A percentile compares a stretch with the other conserved stretches of the same genome.
These are phyloP conservation scores for Nicotiana noctiflora DNA, from an alignment of 257 asterid species.

Conservation along the genomic window DNA sequence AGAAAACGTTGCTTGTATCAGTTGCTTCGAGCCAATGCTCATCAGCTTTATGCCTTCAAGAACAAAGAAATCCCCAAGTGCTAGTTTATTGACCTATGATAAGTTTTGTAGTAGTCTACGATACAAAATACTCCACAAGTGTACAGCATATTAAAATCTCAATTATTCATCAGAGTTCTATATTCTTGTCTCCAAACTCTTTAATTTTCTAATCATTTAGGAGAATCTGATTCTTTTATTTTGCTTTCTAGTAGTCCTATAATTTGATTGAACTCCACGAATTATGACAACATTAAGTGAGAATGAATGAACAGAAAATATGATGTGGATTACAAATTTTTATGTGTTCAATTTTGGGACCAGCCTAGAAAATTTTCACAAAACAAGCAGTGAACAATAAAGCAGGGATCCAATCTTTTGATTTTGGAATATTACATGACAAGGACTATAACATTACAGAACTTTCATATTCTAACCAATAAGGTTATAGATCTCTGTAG, in stretches of 20 bases:
- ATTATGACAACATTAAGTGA: not conserved
- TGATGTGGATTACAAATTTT: not conserved
- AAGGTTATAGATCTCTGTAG: not conserved
- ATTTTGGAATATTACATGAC: not conserved
- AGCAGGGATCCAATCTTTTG: not conserved
- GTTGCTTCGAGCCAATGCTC: not conserved
- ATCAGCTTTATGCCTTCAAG: not conserved
- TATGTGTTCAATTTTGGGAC: not conserved
- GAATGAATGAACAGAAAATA: not conserved
- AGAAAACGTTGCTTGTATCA: constrained; percentile 23
- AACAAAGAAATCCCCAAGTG: not conserved
- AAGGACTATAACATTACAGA: not conserved
- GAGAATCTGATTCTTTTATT: not conserved
- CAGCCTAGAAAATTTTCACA: not conserved
- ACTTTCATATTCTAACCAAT: not conserved
- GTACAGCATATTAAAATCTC: not conserved
- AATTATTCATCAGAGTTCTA: not conserved
- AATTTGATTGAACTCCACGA: not conserved
- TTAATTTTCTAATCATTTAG: not conserved
- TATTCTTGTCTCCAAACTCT: not conserved
- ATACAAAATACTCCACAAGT: not conserved
- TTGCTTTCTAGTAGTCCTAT: not conserved
- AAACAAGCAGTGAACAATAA: not conserved
- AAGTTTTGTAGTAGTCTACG: not conserved
- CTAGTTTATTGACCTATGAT: not conserved